Evolutionary conservation across 441 rosid species (phyloP).

Genomic region (Pelargonium exstipulatum): DNA sequence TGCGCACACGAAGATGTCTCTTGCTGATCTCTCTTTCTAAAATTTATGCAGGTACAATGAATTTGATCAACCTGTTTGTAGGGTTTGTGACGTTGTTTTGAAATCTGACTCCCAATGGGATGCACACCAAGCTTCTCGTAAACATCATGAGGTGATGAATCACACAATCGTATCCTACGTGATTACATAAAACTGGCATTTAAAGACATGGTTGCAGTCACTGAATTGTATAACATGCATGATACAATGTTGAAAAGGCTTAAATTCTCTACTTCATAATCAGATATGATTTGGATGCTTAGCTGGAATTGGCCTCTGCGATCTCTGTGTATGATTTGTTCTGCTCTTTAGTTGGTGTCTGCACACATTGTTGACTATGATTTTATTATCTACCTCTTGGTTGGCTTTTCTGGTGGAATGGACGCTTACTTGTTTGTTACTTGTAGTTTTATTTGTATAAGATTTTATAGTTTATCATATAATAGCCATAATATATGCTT

Average conservation of each 20-base stretch:
- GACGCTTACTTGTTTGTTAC: neutral
- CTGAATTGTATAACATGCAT: neutral
- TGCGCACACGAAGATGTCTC: neutral
- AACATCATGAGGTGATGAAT: conserved; percentile 64
- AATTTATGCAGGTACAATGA: conserved; percentile 62
- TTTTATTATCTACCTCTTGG: neutral
- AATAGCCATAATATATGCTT: neutral
- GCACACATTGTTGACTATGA: neutral
- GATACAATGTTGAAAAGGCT: neutral
- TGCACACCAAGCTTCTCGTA: conserved; percentile 94
- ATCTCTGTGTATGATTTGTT: neutral
- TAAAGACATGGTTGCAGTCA: neutral
- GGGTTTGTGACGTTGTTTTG: conserved; percentile 71
- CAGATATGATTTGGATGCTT: neutral
- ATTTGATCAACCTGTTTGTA: conserved; percentile 75
- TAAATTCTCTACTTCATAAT: neutral
- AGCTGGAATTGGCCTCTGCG: neutral
- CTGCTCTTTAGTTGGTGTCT: neutral
- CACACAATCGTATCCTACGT: neutral
- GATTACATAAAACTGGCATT: neutral
- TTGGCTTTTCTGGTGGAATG: neutral
- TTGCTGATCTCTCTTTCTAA: conserved; percentile 2
- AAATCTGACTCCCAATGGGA: conserved; percentile 81
- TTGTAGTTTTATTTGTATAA: neutral
- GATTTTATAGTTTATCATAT: neutral